Percentiles rank a stretch among this genome's conserved stretches.
Evolutionary conservation across 805 yeast species (phyloP).

Genomic region (Ogataea haglerorum): DNA sequence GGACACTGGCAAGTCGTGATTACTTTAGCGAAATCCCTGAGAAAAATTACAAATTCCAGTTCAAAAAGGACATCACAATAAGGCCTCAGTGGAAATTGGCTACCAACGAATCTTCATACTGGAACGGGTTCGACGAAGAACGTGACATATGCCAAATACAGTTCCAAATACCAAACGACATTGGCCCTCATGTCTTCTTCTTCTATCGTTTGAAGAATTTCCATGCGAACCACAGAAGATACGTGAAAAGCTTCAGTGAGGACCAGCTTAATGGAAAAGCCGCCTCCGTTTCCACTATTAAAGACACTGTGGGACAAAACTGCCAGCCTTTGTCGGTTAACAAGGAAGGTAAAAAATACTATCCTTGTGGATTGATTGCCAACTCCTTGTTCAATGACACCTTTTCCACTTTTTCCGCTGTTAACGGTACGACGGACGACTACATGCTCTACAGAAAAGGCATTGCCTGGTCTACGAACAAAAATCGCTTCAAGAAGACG

Average conservation of each 20-base stretch:
- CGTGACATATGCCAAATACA: conserved; percentile 60
- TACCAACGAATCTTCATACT: conserved; percentile 38
- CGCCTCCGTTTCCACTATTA: conserved; percentile 48
- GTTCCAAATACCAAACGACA: conserved; percentile 69
- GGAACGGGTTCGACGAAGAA: conserved; percentile 43
- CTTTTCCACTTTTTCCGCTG: conserved; percentile 45
- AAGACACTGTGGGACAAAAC: conserved; percentile 49
- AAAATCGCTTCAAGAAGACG: conserved; percentile 61
- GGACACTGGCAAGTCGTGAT: conserved; percentile 40
- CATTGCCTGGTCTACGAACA: conserved; percentile 72
- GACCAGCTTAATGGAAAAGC: conserved; percentile 78
- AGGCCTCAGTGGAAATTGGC: conserved; percentile 65
- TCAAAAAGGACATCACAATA: conserved; percentile 41
- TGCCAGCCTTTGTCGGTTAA: conserved; percentile 62
- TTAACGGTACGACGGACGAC: conserved; percentile 41
- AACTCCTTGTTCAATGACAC: conserved; percentile 80
- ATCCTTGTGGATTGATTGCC: conserved; percentile 85
- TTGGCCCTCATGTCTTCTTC: conserved; percentile 70
- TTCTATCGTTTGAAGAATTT: conserved; percentile 85
- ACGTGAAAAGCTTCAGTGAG: conserved; percentile 81
- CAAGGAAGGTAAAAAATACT: conserved; percentile 49
- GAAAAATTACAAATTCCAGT: conserved; percentile 54
- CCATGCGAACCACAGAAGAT: conserved; percentile 91
- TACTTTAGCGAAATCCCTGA: conserved; percentile 56
- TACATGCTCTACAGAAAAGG: conserved; percentile 47